A percentile compares a stretch with the other conserved stretches of the same genome.
Conservation (phyloP, 495 filamentous ascomycete species). For the Xylaria venustula region DNA sequence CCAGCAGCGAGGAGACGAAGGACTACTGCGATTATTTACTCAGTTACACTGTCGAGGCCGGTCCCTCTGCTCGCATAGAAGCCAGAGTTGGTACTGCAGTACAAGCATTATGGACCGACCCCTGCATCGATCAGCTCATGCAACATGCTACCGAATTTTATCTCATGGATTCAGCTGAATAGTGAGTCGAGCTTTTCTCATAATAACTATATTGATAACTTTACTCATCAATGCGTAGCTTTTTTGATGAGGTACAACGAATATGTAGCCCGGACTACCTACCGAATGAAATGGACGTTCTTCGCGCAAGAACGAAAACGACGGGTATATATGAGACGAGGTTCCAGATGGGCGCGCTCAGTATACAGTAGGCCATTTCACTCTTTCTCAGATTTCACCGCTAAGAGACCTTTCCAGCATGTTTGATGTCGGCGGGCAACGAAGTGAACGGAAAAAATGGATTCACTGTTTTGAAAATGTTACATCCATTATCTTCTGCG, state of each 20-base stretch:
- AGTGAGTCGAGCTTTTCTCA: constrained; percentile 67
- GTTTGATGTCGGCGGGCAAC: constrained; percentile 97
- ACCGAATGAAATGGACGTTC: constrained; percentile 87
- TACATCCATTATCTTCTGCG: constrained; percentile 99
- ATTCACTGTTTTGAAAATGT: constrained; percentile 99
- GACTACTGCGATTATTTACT: constrained; percentile 76
- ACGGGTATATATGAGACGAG: constrained; percentile 98
- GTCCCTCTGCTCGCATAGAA: constrained; percentile 80
- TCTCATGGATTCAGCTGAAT: constrained; percentile 97
- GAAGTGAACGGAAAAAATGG: constrained; percentile 98
- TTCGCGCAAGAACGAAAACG: constrained; percentile 96
- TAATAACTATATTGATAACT: background rate
- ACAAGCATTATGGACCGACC: constrained; percentile 85
- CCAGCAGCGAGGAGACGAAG: constrained; percentile 64
- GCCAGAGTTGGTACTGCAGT: constrained; percentile 77
- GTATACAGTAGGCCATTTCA: constrained; percentile 79
- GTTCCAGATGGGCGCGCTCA: constrained; percentile 96
- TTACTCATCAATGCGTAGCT: constrained; percentile 55
- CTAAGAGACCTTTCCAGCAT: constrained; percentile 59
- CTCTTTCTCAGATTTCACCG: constrained; percentile 8
- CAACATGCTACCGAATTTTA: constrained; percentile 98
- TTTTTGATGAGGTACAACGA: constrained; percentile 88
- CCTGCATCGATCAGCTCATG: constrained; percentile 77
- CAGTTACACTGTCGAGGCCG: constrained; percentile 85
- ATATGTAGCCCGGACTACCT: constrained; percentile 86